Evolutionary conservation across 2,329 filamentous ascomycete species (phyloP), one percentile per base, ranked within the genome.

Genomic region (Diplodia scrobiculata): DNA sequence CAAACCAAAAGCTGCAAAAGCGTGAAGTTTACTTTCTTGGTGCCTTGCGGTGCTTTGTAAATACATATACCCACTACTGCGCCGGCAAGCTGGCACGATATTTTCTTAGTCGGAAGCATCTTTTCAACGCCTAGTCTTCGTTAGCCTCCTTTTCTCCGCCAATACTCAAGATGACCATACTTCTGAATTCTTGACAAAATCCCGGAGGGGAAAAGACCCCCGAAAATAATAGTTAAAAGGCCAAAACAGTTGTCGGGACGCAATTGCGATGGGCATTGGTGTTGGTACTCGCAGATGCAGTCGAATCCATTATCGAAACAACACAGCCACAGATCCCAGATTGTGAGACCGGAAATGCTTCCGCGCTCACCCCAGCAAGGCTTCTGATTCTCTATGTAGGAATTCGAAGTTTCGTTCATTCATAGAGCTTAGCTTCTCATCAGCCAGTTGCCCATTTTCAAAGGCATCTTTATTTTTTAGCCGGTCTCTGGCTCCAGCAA

Each of bases 41-140:
- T 62, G 45, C 19, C 29, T 32, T 11, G 19, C 27, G 58, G 58
- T 29, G 58, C 58, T 50, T n/a, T 45, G 41, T 45, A 47, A 36
- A 62, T 62, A 62, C 29, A 60, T 62, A 62, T 45, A 47, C 58
- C 21, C 55, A 48, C 55, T 17, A 17, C 38, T 51, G 58, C 58
- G 58, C 45, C 45, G 6, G 58, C 27, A 62, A 19, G 27, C 27
- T 48, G 45, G 29, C 53, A 45, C 29, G 29, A 50, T 62, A n/a
- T 62, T 62, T 9, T 50, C 58, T 50, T 62, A 62, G 29, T 11
- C 17, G 6, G 14, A 48, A 62, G 27, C 58, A 50, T 50, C 2
- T 36, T 62, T 14, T 45, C 27, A 62, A 17, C 45, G 45, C 48
- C 19, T 62, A 62, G 58, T 19, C n/a, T 29, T 52, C 32, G 13